phyloP scores from a whole-genome alignment of 805 yeast genomes.

The Millerago galiae region DNA sequence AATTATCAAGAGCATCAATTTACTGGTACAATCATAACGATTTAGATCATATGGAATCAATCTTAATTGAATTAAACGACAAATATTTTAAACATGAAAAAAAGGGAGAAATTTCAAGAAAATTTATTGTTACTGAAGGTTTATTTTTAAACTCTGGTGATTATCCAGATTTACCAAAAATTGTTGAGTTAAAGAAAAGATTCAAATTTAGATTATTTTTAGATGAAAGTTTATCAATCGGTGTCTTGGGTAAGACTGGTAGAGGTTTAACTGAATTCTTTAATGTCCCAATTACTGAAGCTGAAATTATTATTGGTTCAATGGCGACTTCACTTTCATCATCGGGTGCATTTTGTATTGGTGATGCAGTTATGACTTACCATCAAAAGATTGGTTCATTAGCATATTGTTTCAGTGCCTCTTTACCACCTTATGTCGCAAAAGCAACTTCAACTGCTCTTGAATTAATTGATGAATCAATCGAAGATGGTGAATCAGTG shows the following conservation, averaged over 20 bases:
- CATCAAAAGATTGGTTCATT: conserved; percentile 88
- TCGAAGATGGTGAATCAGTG: conserved; percentile 31
- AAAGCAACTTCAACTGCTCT: conserved; percentile 52
- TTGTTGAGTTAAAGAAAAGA: conserved; percentile 70
- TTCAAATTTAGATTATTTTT: conserved; percentile 81
- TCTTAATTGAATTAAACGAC: conserved; percentile 41
- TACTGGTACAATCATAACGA: conserved; percentile 78
- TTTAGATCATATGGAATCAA: conserved; percentile 69
- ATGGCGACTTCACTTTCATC: conserved; percentile 76
- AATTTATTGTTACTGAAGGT: conserved; percentile 90
- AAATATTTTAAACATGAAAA: conserved; percentile 33
- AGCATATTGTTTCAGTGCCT: conserved; percentile 91
- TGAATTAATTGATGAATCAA: conserved; percentile 36
- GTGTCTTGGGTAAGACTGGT: conserved; percentile 80
- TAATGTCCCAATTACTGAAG: conserved; percentile 50
- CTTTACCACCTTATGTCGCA: conserved; percentile 89
- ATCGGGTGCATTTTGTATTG: conserved; percentile 93
- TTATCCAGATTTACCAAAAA: conserved; percentile 58
- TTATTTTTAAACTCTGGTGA: conserved; percentile 79
- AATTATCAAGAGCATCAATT: conserved; percentile 79
- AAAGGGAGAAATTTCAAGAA: conserved; percentile 63
- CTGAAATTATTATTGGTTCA: conserved; percentile 85
- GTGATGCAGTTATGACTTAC: conserved; percentile 72
- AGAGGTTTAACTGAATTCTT: conserved; percentile 78
- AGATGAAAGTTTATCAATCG: conserved; percentile 84